Conservation (phyloP, 345 rosid species). For the Balakata baccata region DNA sequence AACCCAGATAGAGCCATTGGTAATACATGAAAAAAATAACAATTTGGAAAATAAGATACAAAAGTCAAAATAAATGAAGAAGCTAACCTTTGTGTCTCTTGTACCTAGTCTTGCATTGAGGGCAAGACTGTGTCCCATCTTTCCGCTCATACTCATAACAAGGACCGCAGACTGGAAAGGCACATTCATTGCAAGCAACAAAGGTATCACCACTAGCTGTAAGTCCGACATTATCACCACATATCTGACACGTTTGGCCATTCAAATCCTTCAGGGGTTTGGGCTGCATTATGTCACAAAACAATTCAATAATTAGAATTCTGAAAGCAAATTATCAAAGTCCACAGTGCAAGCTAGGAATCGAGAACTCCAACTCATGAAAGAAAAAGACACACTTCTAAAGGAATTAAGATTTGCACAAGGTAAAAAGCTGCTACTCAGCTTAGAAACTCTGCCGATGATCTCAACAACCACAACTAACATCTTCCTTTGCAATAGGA, state of each 20-base stretch:
- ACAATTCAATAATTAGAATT: slow-evolving; percentile 20
- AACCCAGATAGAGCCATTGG: slow-evolving; percentile 6
- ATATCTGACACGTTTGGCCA: slow-evolving; percentile 88
- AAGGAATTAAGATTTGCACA: background rate
- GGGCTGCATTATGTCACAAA: slow-evolving; percentile 51
- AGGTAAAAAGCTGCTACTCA: background rate
- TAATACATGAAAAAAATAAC: background rate
- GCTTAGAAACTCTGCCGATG: background rate
- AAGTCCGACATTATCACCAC: slow-evolving; percentile 82
- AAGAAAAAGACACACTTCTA: background rate
- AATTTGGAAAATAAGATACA: background rate
- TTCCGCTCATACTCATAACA: slow-evolving; percentile 98
- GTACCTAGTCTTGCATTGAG: slow-evolving; percentile 99
- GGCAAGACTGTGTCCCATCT: slow-evolving; percentile 97
- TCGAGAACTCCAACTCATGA: background rate
- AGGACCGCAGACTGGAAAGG: slow-evolving; percentile 96
- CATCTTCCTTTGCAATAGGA: background rate
- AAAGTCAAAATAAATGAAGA: slow-evolving; percentile 1
- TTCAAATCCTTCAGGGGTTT: slow-evolving; percentile 71
- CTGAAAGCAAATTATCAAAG: background rate
- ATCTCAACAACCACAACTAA: background rate
- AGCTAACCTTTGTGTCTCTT: slow-evolving; percentile 79
- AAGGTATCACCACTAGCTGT: slow-evolving; percentile 63
- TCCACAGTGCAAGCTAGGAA: slow-evolving; percentile 1
- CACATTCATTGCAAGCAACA: slow-evolving; percentile 99